Evolutionary conservation across 495 filamentous ascomycete genomes (phyloP), one percentile per base, ranked within the genome.

Genomic region (Annulohypoxylon moriforme): DNA sequence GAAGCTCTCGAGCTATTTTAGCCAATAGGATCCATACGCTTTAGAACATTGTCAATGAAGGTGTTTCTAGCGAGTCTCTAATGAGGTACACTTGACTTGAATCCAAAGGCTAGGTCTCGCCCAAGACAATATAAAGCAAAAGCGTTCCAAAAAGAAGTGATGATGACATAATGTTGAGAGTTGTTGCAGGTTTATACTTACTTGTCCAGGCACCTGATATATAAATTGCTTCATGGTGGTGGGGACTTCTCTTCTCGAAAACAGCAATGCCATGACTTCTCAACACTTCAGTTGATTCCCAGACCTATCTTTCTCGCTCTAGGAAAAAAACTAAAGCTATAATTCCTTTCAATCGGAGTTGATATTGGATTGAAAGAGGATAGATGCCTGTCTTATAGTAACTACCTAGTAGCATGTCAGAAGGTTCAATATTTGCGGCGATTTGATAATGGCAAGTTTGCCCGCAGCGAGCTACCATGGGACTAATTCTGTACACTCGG

Each of bases 381-480:
- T 14, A 14, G 3, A 38, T 11, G 34, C 0, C 34, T 11, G 13
- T 40, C 13, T 40, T 40, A 40, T 40, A 40, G 11, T 40, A 4
- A 40, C 36, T 40, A 4, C 36, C 34, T 38, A 38, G 9, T 10
- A 38, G 9, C 34, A 38, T 38, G 9, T 3, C 3, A 5, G 13
- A 38, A 38, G 13, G 3, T 13, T 38, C 13, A 40, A 16, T 40
- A 13, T 44, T 44, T 44, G 40, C 40, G 50, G 27, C 8, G 14
- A 34, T 55, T 33, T 55, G 50, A 34, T 53, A 55, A 55, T 55
- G 3, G n/a, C 25, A 53, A 55, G 50, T 55, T 55, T 55, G 50
- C 50, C 50, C 50, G 50, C n/a, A 33, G 50, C 50, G 50, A 33
- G 14, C 50, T n/a, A 16, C 50, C 18, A 14, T 7, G 29, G 2